Evolutionary conservation across 2,329 filamentous ascomycete genomes (phyloP), one percentile per base, ranked within the genome.

Genomic region (Cytospora leucostoma): DNA sequence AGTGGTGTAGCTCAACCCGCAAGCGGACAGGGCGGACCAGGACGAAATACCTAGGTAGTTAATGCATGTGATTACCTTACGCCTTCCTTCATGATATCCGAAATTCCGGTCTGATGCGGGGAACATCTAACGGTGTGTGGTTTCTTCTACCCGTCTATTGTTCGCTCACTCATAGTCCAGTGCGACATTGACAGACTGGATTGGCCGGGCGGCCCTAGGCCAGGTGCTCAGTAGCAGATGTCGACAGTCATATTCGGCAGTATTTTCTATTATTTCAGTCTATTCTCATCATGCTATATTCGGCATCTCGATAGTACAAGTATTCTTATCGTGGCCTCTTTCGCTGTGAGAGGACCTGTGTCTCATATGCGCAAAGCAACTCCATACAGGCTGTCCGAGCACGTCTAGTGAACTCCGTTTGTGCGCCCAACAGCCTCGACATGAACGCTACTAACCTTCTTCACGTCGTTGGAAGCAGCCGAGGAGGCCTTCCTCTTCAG

Each of bases 401-500:
- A 12, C 7, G 10, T 44, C 40, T 44, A 44, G 40, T 44, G 40
- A 6, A 44, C 40, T 7, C 51, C 62, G 7, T 60, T 56, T 8
- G 35, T 5, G n/a, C 47, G 53, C 10, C 57, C 62, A n/a, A 27
- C 44, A 27, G 6, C 49, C 51, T 56, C 40, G n/a, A n/a, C 17
- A n/a, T 32, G 34, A 17, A 21, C 40, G n/a, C 19, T 57, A 12
- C 15, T 19, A 17, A 44, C 59, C 17, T 76, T 60, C 61, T 74
- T 76, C 21, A 69, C 72, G 1, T 70, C 73, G 1, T 77, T 75
- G 7, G 70, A 73, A 13, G 71, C 72, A 17, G 73, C 67, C 53
- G 78, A 69, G 5, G 80, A 54, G 15, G 54, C 75, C 15, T 80
- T 75, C 10, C 83, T 69, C 19, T 79, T 75, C 17, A 67, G 71